phyloP scores from a whole-genome alignment of 2,329 filamentous ascomycete genomes.

The Aspergillus candidus region DNA sequence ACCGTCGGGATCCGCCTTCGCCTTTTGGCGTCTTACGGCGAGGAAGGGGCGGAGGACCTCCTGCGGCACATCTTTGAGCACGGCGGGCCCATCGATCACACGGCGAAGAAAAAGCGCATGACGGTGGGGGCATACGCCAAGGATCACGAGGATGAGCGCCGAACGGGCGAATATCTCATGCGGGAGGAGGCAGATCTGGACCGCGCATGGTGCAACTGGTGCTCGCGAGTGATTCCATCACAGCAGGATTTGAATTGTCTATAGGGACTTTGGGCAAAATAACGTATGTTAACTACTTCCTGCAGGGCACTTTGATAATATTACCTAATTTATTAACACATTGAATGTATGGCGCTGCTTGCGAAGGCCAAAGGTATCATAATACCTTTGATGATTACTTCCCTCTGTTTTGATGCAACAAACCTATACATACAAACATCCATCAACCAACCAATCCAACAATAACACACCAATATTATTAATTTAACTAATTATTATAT shows the following conservation, averaged over 20 bases:
- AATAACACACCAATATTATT: too few relatives aligned
- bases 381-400: too few relatives aligned
- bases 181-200: slow-evolving; percentile 63
- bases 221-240: slow-evolving; percentile 66
- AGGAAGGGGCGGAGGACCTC: slow-evolving; percentile 61
- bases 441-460: too few relatives aligned
- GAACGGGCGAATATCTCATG: slow-evolving; percentile 58
- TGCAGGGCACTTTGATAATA: too few relatives aligned
- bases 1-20: slow-evolving; percentile 16
- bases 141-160: slow-evolving; percentile 74
- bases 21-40: neutral
- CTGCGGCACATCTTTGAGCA: slow-evolving; percentile 88
- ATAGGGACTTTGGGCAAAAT: neutral
- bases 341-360: too few relatives aligned
- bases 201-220: slow-evolving; percentile 92
- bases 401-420: neutral
- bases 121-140: slow-evolving; percentile 77
- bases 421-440: too few relatives aligned
- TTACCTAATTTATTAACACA: too few relatives aligned
- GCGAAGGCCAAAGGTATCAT: too few relatives aligned
- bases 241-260: slow-evolving; percentile 35
- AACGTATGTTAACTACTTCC: neutral
- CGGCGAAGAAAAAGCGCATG: slow-evolving; percentile 76
- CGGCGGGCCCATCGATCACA: slow-evolving; percentile 80
- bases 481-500: too few relatives aligned